phyloP scores from a whole-genome alignment of 2,329 filamentous ascomycete genomes.

The Mollisia scopiformis region DNA sequence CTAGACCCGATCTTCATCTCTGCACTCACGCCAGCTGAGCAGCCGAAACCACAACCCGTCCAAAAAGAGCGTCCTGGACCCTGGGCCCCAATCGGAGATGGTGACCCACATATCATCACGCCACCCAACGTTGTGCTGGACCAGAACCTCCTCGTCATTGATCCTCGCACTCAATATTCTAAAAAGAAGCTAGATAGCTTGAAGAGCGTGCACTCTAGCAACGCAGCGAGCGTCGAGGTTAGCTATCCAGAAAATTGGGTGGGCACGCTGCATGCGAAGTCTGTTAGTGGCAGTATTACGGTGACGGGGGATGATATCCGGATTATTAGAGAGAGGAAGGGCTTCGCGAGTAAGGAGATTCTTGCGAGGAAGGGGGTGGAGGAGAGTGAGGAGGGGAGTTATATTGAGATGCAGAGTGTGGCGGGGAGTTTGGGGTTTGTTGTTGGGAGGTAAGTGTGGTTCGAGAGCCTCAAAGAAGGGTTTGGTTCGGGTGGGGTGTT shows the following conservation, averaged over 20 bases:
- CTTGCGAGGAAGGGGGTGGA: conserved; percentile 30
- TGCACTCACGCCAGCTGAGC: conserved; percentile 9
- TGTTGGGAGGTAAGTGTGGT: conserved; percentile 8
- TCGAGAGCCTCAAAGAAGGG: neutral
- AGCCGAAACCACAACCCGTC: neutral
- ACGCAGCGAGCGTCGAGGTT: conserved; percentile 21
- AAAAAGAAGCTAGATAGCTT: conserved; percentile 24
- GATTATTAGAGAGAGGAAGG: conserved; percentile 27
- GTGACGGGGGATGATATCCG: conserved; percentile 25
- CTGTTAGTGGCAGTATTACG: conserved; percentile 28
- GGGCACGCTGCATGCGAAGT: conserved; percentile 28
- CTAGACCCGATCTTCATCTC: conserved; percentile 32
- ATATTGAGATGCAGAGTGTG: conserved; percentile 26
- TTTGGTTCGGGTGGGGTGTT: neutral
- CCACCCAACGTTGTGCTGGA: conserved; percentile 2
- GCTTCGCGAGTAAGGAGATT: conserved; percentile 24
- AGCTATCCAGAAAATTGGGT: conserved; percentile 33
- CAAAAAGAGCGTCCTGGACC: conserved; percentile 6
- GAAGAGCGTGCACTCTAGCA: conserved; percentile 26
- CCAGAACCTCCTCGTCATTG: conserved; percentile 7
- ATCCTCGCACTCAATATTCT: neutral
- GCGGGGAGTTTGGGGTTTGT: conserved; percentile 25
- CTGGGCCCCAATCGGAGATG: conserved; percentile 17
- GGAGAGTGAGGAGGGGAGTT: conserved; percentile 25
- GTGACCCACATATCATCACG: conserved; percentile 24